Evolutionary conservation across 257 asterid species (phyloP), one percentile per base, ranked within the genome.

Genomic region (Thymus mandschuricus): DNA sequence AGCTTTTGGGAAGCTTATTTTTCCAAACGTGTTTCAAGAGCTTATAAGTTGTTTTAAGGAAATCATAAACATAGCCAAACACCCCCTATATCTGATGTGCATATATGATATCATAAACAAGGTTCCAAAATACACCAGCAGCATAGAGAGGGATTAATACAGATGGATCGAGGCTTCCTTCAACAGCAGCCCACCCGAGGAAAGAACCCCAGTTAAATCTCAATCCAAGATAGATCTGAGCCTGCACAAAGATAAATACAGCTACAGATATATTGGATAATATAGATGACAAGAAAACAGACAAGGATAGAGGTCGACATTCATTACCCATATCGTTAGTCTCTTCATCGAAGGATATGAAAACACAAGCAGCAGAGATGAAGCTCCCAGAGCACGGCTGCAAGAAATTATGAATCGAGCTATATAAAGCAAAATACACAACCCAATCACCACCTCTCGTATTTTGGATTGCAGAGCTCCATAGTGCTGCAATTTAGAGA

Each of bases 21-120:
- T n/a, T n/a, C n/a, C n/a, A n/a, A n/a, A n/a, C n/a, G n/a, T n/a
- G n/a, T n/a, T n/a, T n/a, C n/a, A n/a, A n/a, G n/a, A n/a, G n/a
- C n/a, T n/a, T n/a, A n/a, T n/a, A n/a, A n/a, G n/a, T n/a, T n/a
- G n/a, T n/a, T n/a, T n/a, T n/a, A n/a, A n/a, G n/a, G n/a, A n/a
- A n/a, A n/a, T n/a, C n/a, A n/a, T n/a, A n/a, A n/a, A n/a, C n/a
- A n/a, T n/a, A n/a, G n/a, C n/a, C n/a, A n/a, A n/a, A n/a, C n/a
- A n/a, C n/a, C n/a, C n/a, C n/a, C n/a, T 46, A 58, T 84, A 88
- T 97, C 97, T 93, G 98, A 86, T 91, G 98, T 8, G 98, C 96
- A 77, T 87, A 93, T 40, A 92, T 92, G 43, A 97, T 92, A 68
- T 92, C 97, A 69, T 82, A 86, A 5, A 83, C 91, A 62, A 92